Evolutionary conservation across 768 basidiomycete genomes (phyloP).

Genomic region (Pisolithus marmoratus): DNA sequence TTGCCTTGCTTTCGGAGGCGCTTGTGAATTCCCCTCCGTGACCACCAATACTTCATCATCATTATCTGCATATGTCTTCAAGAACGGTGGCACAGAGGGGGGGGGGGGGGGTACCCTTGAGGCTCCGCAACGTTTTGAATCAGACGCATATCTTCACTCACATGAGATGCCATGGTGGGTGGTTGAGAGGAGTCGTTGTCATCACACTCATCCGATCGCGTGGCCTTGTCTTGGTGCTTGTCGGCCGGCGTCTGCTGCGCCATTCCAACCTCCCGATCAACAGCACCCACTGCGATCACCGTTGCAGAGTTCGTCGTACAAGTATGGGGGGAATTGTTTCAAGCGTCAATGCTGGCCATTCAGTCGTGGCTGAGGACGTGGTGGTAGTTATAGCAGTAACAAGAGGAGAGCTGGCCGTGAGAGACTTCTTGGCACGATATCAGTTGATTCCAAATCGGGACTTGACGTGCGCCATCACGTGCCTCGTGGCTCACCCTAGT

Average conservation of each 20-base stretch:
- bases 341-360: background rate
- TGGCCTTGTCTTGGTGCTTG: background rate
- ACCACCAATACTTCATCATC: background rate
- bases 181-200: constrained; percentile 14
- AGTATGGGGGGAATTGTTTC: background rate
- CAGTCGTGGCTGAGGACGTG: constrained; percentile 11
- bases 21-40: constrained; percentile 16
- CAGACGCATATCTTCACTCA: constrained; percentile 33
- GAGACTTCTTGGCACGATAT: too few species aligned
- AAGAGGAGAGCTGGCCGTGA: constrained; percentile 7
- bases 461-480: background rate
- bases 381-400: constrained; percentile 26
- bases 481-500: background rate
- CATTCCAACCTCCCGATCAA: background rate
- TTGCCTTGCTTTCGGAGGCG: constrained; percentile 1
- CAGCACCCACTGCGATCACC: background rate
- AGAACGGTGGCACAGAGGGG: constrained; percentile 14
- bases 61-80: constrained; percentile 10
- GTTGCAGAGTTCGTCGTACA: constrained; percentile 1
- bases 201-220: constrained; percentile 10
- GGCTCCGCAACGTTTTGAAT: constrained; percentile 20
- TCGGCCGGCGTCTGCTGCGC: background rate
- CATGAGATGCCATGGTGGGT: constrained; percentile 14
- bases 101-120: constrained; percentile 25
- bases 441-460: background rate